Evolutionary conservation across 768 basidiomycete genomes (phyloP).

Genomic region (Bullera alba): DNA sequence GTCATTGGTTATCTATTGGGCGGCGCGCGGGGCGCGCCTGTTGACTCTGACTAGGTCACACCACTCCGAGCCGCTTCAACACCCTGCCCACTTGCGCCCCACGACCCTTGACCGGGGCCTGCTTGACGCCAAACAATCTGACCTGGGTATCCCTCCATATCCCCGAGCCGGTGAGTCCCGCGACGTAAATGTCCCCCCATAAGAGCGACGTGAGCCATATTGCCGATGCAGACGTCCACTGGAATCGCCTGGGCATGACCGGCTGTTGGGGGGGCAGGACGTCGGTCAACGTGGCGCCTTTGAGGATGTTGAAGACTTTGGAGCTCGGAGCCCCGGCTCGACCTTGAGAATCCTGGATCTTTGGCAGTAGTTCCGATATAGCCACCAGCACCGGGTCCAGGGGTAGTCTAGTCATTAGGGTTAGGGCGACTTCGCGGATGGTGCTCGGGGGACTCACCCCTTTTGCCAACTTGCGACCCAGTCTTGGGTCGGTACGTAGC

Average conservation of each 20-base stretch:
- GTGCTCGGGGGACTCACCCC: constrained; percentile 55
- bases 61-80: constrained; percentile 36
- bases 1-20: too few relatives aligned
- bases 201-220: constrained; percentile 88
- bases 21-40: too few relatives aligned
- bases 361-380: constrained; percentile 80
- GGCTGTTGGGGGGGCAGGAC: constrained; percentile 67
- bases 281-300: constrained; percentile 60
- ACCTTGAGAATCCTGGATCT: constrained; percentile 70
- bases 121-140: constrained; percentile 83
- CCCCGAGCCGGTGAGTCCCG: constrained; percentile 68
- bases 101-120: constrained; percentile 67
- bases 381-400: constrained; percentile 78
- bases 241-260: constrained; percentile 64
- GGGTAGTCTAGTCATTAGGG: constrained; percentile 57
- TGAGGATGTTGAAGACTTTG: constrained; percentile 67
- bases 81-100: constrained; percentile 44
- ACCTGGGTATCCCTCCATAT: constrained; percentile 84
- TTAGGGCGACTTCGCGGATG: constrained; percentile 8
- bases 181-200: constrained; percentile 93
- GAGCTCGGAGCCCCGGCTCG: constrained; percentile 57
- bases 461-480: constrained; percentile 96
- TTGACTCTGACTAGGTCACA: too few relatives aligned
- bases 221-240: constrained; percentile 84
- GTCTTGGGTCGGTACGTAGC: constrained; percentile 92